phyloP scores from a whole-genome alignment of 495 filamentous ascomycete species.

The Penicillium odoratum region DNA sequence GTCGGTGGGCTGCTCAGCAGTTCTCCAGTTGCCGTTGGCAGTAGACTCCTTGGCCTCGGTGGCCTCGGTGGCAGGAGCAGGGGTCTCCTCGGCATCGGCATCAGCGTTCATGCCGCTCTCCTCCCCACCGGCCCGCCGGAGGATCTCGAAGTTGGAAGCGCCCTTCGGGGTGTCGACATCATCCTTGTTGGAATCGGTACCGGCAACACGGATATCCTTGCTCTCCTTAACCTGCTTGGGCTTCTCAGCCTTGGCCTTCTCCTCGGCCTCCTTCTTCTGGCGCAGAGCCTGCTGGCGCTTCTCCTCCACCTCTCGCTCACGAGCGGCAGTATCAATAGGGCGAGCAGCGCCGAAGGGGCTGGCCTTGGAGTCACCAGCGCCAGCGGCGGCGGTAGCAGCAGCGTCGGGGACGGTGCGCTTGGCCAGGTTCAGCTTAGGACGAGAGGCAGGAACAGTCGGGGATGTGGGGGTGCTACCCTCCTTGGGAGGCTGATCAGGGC shows the following conservation, averaged over 20 bases:
- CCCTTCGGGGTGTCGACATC: slow-evolving; percentile 41
- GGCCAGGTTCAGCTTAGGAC: slow-evolving; percentile 77
- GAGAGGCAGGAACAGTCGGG: slow-evolving; percentile 47
- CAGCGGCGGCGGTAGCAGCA: slow-evolving; percentile 47
- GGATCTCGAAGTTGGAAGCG: slow-evolving; percentile 53
- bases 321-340: slow-evolving; percentile 84
- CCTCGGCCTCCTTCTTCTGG: slow-evolving; percentile 85
- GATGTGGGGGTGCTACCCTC: slow-evolving; percentile 65
- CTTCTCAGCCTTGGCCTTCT: slow-evolving; percentile 48
- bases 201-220: slow-evolving; percentile 36
- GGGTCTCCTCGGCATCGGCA: slow-evolving; percentile 31
- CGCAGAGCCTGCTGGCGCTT: slow-evolving; percentile 70
- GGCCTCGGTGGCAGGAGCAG: slow-evolving; percentile 34
- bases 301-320: slow-evolving; percentile 87
- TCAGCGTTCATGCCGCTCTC: slow-evolving; percentile 42
- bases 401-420: slow-evolving; percentile 87
- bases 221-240: slow-evolving; percentile 50
- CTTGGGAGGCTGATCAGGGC: slow-evolving; percentile 64
- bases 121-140: slow-evolving; percentile 51
- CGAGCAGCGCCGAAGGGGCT: slow-evolving; percentile 90
- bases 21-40: slow-evolving; percentile 44
- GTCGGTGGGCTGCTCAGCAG: slow-evolving; percentile 40
- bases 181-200: slow-evolving; percentile 49
- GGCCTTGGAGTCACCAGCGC: slow-evolving; percentile 66
- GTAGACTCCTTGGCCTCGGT: slow-evolving; percentile 41